Evolutionary conservation across 2,329 filamentous ascomycete species (phyloP).

Genomic region (Mycocentrospora acerina): DNA sequence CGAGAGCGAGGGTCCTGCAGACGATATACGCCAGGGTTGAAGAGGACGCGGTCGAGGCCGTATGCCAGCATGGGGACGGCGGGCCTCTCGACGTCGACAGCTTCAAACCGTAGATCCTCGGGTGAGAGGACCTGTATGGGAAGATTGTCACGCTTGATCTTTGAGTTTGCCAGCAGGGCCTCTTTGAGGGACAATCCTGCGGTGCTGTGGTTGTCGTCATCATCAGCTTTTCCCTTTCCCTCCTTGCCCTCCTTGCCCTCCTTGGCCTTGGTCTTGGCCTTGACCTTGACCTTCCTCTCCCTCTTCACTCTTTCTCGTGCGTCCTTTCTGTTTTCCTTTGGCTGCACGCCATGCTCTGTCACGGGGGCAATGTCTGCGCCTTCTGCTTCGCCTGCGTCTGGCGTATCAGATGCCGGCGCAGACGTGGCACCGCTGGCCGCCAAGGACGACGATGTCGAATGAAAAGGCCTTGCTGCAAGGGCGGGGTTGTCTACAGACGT

Average conservation of each 20-base stretch:
- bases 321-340: too few species aligned
- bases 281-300: neutral
- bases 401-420: too few species aligned
- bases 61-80: constrained; percentile 67
- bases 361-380: too few species aligned
- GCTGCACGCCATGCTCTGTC: too few species aligned
- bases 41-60: constrained; percentile 84
- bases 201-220: neutral
- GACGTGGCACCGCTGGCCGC: too few species aligned
- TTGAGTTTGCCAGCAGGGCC: constrained; percentile 16
- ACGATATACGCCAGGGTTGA: constrained; percentile 85
- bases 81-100: constrained; percentile 49
- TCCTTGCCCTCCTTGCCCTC: neutral
- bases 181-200: constrained; percentile 23
- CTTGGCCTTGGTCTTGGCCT: neutral
- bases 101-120: constrained; percentile 37
- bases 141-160: constrained; percentile 11
- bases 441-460: too few species aligned
- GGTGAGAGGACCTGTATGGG: constrained; percentile 26
- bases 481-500: constrained; percentile 1
- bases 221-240: neutral
- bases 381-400: too few species aligned
- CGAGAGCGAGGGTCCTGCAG: constrained; percentile 84
- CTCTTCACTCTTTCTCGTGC: too few species aligned
- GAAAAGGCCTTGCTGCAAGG: too few species aligned